These are phyloP conservation scores for Chlamydomonas incerta DNA, from an alignment of 139 green algal genomes.

Conservation along the genomic window DNA sequence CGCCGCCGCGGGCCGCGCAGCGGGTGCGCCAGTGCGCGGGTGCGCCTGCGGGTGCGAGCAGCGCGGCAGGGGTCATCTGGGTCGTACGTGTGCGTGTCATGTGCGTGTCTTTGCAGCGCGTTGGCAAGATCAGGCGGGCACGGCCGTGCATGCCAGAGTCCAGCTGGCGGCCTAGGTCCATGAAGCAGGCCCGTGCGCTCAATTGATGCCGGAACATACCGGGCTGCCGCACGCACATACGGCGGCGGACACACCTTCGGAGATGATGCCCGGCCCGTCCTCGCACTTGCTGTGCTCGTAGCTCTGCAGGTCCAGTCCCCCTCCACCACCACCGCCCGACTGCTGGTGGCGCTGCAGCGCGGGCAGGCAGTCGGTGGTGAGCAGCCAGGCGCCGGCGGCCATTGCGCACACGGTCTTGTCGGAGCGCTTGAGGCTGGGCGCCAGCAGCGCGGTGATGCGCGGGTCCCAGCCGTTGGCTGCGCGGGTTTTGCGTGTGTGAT, in stretches of 20 bases:
- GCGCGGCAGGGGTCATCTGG: too few species aligned
- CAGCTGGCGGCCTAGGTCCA: too few species aligned
- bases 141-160: too few species aligned
- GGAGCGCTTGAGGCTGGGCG: conserved; percentile 41
- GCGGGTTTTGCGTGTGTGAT: background rate
- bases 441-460: conserved; percentile 39
- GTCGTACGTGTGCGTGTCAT: background rate
- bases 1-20: background rate
- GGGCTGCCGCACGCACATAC: background rate
- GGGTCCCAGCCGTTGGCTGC: conserved; percentile 27
- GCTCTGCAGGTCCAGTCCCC: background rate
- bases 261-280: conserved; percentile 17
- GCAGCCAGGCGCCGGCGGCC: conserved; percentile 42
- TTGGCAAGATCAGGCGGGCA: too few species aligned
- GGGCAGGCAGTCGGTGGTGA: background rate
- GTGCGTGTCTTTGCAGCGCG: too few species aligned
- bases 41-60: conserved; percentile 25
- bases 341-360: background rate
- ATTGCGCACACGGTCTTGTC: conserved; percentile 49
- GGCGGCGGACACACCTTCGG: background rate
- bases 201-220: too few species aligned
- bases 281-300: conserved; percentile 25
- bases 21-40: conserved; percentile 34
- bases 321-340: background rate
- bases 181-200: too few species aligned